Evolutionary conservation across 495 filamentous ascomycete genomes (phyloP).

Genomic region (Talaromyces stipitatus): DNA sequence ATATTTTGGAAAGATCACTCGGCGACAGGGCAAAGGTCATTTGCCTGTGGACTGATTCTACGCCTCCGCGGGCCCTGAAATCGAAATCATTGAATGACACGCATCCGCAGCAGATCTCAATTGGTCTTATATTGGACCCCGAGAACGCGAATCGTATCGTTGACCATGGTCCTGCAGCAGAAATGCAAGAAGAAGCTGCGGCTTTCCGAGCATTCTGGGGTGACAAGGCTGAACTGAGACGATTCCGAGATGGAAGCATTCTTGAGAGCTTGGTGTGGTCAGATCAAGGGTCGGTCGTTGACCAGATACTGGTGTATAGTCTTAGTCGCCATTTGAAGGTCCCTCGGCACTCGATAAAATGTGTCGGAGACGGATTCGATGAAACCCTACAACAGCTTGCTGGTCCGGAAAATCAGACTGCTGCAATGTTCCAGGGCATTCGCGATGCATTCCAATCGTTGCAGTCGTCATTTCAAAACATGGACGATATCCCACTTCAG

Average conservation of each 20-base stretch:
- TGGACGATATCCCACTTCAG: conserved; percentile 75
- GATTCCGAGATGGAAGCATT: conserved; percentile 50
- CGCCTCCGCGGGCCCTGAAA: conserved; percentile 28
- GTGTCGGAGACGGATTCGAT: conserved; percentile 55
- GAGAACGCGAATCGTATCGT: conserved; percentile 62
- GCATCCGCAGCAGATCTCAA: conserved; percentile 29
- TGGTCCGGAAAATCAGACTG: conserved; percentile 27
- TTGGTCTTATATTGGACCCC: conserved; percentile 67
- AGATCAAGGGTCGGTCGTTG: conserved; percentile 55
- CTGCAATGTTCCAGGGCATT: conserved; percentile 45
- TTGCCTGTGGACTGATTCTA: conserved; percentile 38
- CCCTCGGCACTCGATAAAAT: conserved; percentile 42
- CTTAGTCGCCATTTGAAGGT: conserved; percentile 55
- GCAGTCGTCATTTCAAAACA: conserved; percentile 60
- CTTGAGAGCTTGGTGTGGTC: conserved; percentile 73
- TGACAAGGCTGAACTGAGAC: conserved; percentile 45
- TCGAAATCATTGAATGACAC: conserved; percentile 18
- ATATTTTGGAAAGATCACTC: conserved; percentile 58
- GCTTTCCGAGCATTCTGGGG: conserved; percentile 46
- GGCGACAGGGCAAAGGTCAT: conserved; percentile 67
- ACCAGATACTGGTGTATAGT: conserved; percentile 74
- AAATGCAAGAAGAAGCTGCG: conserved; percentile 51
- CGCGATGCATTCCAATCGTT: conserved; percentile 59
- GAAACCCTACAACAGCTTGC: conserved; percentile 42
- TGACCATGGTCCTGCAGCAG: conserved; percentile 79